Evolutionary conservation across 257 asterid genomes (phyloP).

Genomic region (Misopates orontium): DNA sequence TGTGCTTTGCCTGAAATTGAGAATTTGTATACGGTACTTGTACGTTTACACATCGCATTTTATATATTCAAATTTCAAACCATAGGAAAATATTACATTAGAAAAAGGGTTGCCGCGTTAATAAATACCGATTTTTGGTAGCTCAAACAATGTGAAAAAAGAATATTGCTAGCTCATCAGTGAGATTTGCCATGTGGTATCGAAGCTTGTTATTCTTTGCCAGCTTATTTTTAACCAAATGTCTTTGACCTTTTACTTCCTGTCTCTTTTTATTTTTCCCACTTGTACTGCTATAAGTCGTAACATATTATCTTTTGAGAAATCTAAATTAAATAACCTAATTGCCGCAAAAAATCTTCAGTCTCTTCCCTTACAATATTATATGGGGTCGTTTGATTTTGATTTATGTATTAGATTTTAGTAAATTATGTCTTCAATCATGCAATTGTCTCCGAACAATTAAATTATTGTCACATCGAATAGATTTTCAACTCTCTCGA

Average conservation of each 20-base stretch:
- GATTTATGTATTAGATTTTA: background rate
- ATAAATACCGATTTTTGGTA: background rate
- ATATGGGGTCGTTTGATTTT: slow-evolving; percentile 21
- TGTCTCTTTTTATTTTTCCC: slow-evolving; percentile 3
- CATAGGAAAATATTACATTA: too few species aligned
- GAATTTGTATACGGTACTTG: too few species aligned
- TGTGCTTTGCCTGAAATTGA: background rate
- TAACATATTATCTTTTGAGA: background rate
- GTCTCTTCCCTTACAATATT: slow-evolving; percentile 26
- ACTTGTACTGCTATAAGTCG: too few species aligned
- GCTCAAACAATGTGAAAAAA: slow-evolving; percentile 13
- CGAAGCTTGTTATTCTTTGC: slow-evolving; percentile 35
- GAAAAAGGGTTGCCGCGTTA: background rate
- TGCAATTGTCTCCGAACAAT: background rate
- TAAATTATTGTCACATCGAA: slow-evolving; percentile 11
- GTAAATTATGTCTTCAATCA: slow-evolving; percentile 7
- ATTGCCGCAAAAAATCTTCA: background rate
- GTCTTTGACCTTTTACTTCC: slow-evolving; percentile 30
- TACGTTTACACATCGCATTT: background rate
- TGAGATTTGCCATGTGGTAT: slow-evolving; percentile 44
- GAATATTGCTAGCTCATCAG: slow-evolving; percentile 27
- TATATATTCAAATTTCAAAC: too few species aligned
- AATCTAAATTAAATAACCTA: slow-evolving; percentile 4
- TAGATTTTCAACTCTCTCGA: slow-evolving; percentile 20
- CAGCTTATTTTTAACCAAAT: slow-evolving; percentile 37